A percentile compares a stretch with the other conserved stretches of the same genome.
Conservation (phyloP, 352 stramenopile species). For the Phytophthora pistaciae region DNA sequence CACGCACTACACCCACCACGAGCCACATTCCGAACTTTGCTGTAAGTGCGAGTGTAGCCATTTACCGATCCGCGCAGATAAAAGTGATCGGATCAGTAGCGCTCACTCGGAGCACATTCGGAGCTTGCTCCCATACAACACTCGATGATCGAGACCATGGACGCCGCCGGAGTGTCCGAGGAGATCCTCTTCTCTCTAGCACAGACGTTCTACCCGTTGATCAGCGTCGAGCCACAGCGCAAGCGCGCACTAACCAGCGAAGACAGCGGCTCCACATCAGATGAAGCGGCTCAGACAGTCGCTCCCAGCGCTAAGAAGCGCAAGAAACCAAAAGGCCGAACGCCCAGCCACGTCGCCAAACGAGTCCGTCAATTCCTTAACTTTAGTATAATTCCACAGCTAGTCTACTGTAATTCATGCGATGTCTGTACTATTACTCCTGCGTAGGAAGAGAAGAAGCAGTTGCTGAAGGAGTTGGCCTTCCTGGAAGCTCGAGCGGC, state of each 20-base stretch:
- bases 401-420: too few relatives aligned
- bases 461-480: neutral
- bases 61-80: too few relatives aligned
- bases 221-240: neutral
- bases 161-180: neutral
- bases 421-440: neutral
- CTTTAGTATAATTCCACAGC: too few relatives aligned
- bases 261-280: slow-evolving; percentile 19
- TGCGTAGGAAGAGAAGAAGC: too few relatives aligned
- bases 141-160: too few relatives aligned
- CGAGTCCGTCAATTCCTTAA: neutral
- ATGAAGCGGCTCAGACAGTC: slow-evolving; percentile 1
- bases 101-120: too few relatives aligned
- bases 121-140: too few relatives aligned
- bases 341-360: neutral
- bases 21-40: too few relatives aligned
- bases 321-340: neutral
- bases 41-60: too few relatives aligned
- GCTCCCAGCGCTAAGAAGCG: neutral
- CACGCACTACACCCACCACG: too few relatives aligned
- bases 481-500: slow-evolving; percentile 19
- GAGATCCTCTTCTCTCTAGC: slow-evolving; percentile 31
- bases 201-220: slow-evolving; percentile 24
- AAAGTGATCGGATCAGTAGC: too few relatives aligned
- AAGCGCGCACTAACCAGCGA: slow-evolving; percentile 16